Percentiles rank a stretch among this genome's conserved stretches.
Conservation (phyloP, 805 yeast genomes). For the Osmozyma mogii region DNA sequence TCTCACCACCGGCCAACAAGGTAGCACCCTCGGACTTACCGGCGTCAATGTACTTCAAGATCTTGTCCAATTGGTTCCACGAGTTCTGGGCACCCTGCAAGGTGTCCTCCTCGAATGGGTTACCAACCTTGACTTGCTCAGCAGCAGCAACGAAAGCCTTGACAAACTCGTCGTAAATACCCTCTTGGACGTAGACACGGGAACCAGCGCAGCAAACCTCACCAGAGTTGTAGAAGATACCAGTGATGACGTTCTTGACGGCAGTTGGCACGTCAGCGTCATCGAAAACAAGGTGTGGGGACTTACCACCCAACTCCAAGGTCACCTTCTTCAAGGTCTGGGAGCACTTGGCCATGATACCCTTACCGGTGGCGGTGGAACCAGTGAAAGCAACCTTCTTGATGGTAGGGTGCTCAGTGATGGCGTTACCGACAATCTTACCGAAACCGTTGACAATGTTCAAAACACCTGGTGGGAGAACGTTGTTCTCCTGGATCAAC, state of each 20-base stretch:
- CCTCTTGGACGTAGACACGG: constrained; percentile 81
- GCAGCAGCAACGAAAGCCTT: constrained; percentile 54
- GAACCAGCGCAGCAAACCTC: constrained; percentile 96
- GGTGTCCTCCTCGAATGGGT: constrained; percentile 70
- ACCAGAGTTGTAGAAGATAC: constrained; percentile 91
- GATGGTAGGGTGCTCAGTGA: constrained; percentile 69
- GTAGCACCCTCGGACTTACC: constrained; percentile 85
- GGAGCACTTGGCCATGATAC: constrained; percentile 75
- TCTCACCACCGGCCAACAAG: constrained; percentile 75
- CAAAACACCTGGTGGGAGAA: constrained; percentile 79
- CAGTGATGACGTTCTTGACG: constrained; percentile 64
- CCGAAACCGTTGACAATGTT: constrained; percentile 87
- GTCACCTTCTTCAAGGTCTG: constrained; percentile 79
- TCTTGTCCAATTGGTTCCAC: constrained; percentile 66
- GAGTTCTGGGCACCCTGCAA: constrained; percentile 94
- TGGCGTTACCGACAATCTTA: constrained; percentile 72
- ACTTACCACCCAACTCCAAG: constrained; percentile 93
- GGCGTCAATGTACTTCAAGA: constrained; percentile 38
- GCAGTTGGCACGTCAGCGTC: constrained; percentile 79
- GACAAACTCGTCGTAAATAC: constrained; percentile 70
- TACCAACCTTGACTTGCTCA: constrained; percentile 54
- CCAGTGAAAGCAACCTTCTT: constrained; percentile 95
- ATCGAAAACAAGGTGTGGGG: constrained; percentile 82
- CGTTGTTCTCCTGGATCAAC: constrained; percentile 71
- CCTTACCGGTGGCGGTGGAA: constrained; percentile 84